Percentiles rank a stretch among this genome's conserved stretches.
These are phyloP conservation scores for Pythium angustatum DNA, from an alignment of 352 stramenopile species.

Conservation along the genomic window DNA sequence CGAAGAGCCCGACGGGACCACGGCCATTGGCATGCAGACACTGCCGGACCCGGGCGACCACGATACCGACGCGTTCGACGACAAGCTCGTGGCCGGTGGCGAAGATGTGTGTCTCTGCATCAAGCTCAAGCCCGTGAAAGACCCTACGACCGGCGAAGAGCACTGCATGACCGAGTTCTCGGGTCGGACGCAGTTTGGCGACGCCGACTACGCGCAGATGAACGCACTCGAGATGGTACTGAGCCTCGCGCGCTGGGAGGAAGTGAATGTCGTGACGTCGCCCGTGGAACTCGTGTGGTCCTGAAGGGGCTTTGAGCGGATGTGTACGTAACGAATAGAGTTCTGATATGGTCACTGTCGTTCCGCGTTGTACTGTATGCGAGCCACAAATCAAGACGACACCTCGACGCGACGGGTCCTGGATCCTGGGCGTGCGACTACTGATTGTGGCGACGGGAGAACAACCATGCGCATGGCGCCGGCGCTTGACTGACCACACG, in stretches of 20 bases:
- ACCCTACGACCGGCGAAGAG: slow-evolving; percentile 23
- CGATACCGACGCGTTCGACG: slow-evolving; percentile 1
- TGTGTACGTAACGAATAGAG: too few relatives aligned
- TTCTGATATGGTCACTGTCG: too few relatives aligned
- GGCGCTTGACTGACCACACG: too few relatives aligned
- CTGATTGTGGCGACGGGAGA: too few relatives aligned
- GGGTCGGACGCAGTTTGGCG: slow-evolving; percentile 37
- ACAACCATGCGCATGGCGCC: too few relatives aligned
- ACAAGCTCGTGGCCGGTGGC: slow-evolving; percentile 31
- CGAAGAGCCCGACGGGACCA: slow-evolving; percentile 43
- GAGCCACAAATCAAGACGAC: too few relatives aligned
- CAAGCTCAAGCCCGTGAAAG: slow-evolving; percentile 36
- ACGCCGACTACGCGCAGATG: slow-evolving; percentile 27
- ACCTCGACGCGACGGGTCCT: too few relatives aligned
- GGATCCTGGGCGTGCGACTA: too few relatives aligned
- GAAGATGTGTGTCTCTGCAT: slow-evolving; percentile 48
- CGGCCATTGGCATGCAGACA: slow-evolving; percentile 42
- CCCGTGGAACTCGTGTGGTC: slow-evolving; percentile 14
- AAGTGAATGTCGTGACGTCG: slow-evolving; percentile 43
- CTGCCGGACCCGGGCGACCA: slow-evolving; percentile 21
- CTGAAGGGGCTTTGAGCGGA: neutral
- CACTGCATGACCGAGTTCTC: slow-evolving; percentile 43
- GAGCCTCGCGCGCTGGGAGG: slow-evolving; percentile 53
- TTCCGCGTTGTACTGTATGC: too few relatives aligned
- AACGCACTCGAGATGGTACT: slow-evolving; percentile 66